Evolutionary conservation across 129 eudicot species (phyloP), one percentile per base, ranked within the genome.

Genomic region (Erigeron canadensis): DNA sequence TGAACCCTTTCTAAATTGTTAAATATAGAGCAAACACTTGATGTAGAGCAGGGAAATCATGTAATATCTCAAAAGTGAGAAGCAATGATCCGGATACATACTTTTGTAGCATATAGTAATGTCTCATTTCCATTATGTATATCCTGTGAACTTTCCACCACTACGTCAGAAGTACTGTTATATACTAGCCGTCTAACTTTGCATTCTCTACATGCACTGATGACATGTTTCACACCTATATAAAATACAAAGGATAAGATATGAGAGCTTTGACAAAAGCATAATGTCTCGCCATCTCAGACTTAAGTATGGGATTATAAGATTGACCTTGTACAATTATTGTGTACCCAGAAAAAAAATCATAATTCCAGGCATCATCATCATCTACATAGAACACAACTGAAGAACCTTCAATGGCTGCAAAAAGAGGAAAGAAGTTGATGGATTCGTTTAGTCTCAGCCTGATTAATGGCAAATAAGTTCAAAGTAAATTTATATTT

Each of bases 321-420:
- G 54, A 65, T 54, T 72, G 77, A 91, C 97, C 97, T 91, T 84
- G 94, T 84, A 91, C 96, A 50, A 86, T 86, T 58, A 79, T 22
- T 51, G 72, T 86, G 88, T 91, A 91, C 77, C 87, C 86, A 64
- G 76, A 60, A 67, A 71, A 84, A 70, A 86, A 83, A 81, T 91
- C 87, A 73, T 39, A 44, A 45, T 79, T 54, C 75, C 55, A 79
- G 64, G 83, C 66, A 57, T 77, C 85, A 79, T 21, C 67, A 69
- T 65, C 80, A 46, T 83, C 91, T 57, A 76, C 74, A 61, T 82
- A 81, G 68, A 91, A 91, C 54, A 91, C 96, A 82, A 84, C 94
- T 16, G 94, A 84, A 39, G 95, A 84, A 65, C 96, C 94, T 71
- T 83, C 77, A 28, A 91, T 58, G 65, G 89, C 97, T 91, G 94